Evolutionary conservation across 2,329 filamentous ascomycete genomes (phyloP), one percentile per base, ranked within the genome.

Genomic region (Aspergillus costaricaensis): DNA sequence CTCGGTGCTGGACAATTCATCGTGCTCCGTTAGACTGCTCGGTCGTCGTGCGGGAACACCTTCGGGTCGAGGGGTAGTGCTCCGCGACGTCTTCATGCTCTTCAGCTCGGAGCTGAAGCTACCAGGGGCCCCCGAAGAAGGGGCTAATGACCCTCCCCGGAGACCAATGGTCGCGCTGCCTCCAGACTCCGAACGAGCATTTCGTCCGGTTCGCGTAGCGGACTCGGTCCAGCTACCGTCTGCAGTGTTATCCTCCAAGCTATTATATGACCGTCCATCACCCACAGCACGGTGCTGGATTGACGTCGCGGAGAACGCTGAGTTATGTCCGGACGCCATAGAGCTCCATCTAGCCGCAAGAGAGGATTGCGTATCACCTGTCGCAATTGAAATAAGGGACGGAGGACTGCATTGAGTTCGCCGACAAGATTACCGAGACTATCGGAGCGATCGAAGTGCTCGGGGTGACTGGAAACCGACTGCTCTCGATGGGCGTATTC

Each of bases 91-190:
- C 49, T 73, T 75, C 72, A 89, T 84, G 70, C 88, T 91, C 71
- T 90, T 91, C 69, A 96, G 79, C 62, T 96, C 93, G 36, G 92
- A 88, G 70, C 89, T 96, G 81, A 97, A 97, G 80, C 92, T 96
- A 47, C 93, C 93, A 3, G 85, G 86, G 1, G 89, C 88, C 25
- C 85, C 87, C 58, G 87, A 83, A 38, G 88, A 87, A 14, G 90
- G 86, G 62, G 88, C 89, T 70, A 92, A 83, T 52, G 90, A 91
- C 64, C 87, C 70, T 49, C 59, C 86, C 56, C 90, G 86, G 17
- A 88, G 85, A 52, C 83, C 86, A 74, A 87, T 90, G 58, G 86
- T 88, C 68, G 86, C 82, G 71, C 82, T 81, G 62, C 82, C 78
- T 58, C 81, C 79, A 44, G 86, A 86, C 50, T 82, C 75, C n/a